Evolutionary conservation across 148 eudicot genomes (phyloP).

Genomic region (Suaeda aralocaspica): DNA sequence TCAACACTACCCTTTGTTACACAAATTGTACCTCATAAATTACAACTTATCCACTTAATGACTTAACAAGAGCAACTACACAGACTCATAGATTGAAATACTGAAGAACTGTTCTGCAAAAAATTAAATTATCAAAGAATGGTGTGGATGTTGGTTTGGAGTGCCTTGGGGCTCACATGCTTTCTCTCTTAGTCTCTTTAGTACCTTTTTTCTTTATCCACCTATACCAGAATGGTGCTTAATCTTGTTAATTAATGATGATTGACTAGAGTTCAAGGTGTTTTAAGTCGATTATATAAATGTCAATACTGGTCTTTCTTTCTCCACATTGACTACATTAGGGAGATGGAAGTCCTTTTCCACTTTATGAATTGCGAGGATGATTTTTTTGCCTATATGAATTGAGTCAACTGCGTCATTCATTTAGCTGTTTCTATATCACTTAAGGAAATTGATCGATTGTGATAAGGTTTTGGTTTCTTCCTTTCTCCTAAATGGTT

Average conservation of each 20-base stretch:
- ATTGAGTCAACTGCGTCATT: too few relatives aligned
- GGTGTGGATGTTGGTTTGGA: too few relatives aligned
- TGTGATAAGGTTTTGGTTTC: background rate
- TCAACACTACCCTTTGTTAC: too few relatives aligned
- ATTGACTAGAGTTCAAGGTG: background rate
- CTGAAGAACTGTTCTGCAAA: too few relatives aligned
- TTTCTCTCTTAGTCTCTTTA: too few relatives aligned
- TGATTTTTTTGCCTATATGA: background rate
- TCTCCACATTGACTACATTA: background rate
- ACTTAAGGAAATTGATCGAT: background rate
- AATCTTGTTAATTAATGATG: background rate
- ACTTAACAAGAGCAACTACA: too few relatives aligned
- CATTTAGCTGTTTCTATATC: background rate
- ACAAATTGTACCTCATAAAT: too few relatives aligned
- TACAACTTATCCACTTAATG: too few relatives aligned
- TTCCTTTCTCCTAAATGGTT: slow-evolving; percentile 12
- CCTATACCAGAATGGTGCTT: background rate
- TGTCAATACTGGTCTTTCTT: background rate
- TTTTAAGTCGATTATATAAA: background rate
- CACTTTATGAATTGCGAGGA: background rate
- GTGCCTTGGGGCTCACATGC: too few relatives aligned
- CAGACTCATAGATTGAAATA: too few relatives aligned
- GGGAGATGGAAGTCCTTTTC: background rate
- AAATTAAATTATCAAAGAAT: too few relatives aligned
- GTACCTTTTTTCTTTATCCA: too few relatives aligned